Evolutionary conservation across 75 land plant genomes (phyloP).

Genomic region (Isoetes taiwanensis): DNA sequence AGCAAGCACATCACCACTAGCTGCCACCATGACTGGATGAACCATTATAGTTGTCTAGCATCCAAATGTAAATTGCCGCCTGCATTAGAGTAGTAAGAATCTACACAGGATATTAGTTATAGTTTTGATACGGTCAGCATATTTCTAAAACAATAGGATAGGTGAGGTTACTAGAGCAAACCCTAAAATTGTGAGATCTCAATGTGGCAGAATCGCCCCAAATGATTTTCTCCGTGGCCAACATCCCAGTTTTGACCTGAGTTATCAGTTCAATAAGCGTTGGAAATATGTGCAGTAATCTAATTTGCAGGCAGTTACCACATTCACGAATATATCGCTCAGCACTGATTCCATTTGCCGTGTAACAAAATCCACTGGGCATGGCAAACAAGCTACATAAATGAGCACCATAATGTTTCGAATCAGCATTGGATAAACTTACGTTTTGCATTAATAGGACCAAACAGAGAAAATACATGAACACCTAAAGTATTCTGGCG

Average conservation of each 20-base stretch:
- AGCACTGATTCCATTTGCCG: constrained; percentile 75
- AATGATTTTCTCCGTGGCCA: constrained; percentile 63
- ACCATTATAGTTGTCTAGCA: constrained; percentile 90
- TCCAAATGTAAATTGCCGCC: no score
- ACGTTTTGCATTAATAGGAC: no score
- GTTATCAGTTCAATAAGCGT: no score
- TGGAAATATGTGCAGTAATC: no score
- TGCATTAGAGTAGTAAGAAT: no score
- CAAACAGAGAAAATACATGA: constrained; percentile 34
- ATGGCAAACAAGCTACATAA: neutral
- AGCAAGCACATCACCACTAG: constrained; percentile 78
- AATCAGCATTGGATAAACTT: neutral
- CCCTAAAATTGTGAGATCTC: no score
- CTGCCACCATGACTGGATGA: constrained; percentile 91
- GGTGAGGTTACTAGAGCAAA: no score
- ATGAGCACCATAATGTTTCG: neutral
- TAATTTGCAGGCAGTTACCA: no score
- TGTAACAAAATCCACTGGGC: constrained; percentile 52
- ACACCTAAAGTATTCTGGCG: constrained; percentile 94
- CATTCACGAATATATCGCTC: constrained; percentile 78
- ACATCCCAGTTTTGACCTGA: constrained; percentile 98
- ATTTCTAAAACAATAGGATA: no score
- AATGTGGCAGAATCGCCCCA: no score
- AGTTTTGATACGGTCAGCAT: no score
- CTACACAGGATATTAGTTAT: no score